These are phyloP conservation scores for Ustilago trichophora DNA, from an alignment of 1,284 basidiomycete genomes.

Conservation along the genomic window DNA sequence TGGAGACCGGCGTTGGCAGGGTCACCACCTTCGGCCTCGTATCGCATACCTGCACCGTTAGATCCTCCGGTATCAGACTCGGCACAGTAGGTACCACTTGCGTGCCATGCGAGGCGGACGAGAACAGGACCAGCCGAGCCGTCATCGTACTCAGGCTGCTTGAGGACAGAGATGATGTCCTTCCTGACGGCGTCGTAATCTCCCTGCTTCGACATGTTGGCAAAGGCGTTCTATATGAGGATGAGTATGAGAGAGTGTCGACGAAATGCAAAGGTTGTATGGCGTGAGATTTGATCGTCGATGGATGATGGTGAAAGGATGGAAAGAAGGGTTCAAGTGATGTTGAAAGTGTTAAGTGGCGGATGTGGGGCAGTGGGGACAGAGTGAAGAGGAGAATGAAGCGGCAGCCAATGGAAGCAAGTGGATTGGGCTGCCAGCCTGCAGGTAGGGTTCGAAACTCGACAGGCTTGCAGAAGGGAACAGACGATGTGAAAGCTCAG, in stretches of 20 bases:
- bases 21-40: conserved; percentile 68
- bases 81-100: conserved; percentile 64
- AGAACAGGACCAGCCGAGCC: conserved; percentile 64
- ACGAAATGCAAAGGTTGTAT: background rate
- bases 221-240: too few species aligned
- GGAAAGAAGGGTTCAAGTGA: background rate
- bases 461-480: background rate
- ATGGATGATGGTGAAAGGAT: conserved; percentile 7
- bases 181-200: conserved; percentile 63
- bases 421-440: conserved; percentile 18
- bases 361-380: conserved; percentile 3
- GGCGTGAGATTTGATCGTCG: background rate
- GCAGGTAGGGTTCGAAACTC: conserved; percentile 25
- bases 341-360: background rate
- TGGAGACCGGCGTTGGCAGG: conserved; percentile 68
- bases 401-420: conserved; percentile 19
- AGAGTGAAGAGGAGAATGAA: background rate
- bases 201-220: conserved; percentile 45
- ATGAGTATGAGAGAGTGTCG: background rate
- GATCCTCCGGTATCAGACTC: conserved; percentile 69
- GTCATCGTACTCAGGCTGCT: conserved; percentile 65
- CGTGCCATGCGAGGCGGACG: conserved; percentile 65
- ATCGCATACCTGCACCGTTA: conserved; percentile 68
- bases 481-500: conserved; percentile 11
- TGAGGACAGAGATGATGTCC: conserved; percentile 60